Percentiles rank a stretch among this genome's conserved stretches.
Conservation (phyloP, 495 filamentous ascomycete genomes). For the Neurospora tetraspora region DNA sequence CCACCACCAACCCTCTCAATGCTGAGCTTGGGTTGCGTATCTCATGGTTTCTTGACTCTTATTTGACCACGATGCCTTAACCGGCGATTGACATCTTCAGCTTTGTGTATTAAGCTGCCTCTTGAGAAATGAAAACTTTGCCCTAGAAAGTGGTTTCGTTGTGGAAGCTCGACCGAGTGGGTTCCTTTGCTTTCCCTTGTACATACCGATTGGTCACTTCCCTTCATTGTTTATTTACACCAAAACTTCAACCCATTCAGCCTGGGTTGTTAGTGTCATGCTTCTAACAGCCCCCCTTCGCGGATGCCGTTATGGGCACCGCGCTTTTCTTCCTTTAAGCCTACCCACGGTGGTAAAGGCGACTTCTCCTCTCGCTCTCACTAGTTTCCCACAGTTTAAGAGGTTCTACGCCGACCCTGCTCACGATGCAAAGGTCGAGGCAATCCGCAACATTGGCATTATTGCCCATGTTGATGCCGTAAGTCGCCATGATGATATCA, state of each 20-base stretch:
- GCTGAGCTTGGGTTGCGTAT: not conserved
- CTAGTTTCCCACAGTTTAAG: not conserved
- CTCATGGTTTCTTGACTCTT: not conserved
- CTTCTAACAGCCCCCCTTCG: conserved; percentile 5
- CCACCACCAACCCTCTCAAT: not conserved
- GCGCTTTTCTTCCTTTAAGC: not conserved
- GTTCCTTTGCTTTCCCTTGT: not conserved
- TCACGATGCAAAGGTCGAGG: conserved; percentile 28
- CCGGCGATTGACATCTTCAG: not conserved
- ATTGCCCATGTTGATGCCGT: conserved; percentile 98
- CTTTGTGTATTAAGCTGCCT: not conserved
- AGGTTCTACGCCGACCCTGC: not conserved
- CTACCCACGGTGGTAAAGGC: not conserved
- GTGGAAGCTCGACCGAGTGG: not conserved
- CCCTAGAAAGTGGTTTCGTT: not conserved
- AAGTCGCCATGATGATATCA: conserved; percentile 18
- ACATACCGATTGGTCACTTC: not conserved
- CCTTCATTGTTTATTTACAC: not conserved
- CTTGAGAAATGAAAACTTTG: not conserved
- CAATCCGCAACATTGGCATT: conserved; percentile 92
- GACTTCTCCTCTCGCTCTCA: not conserved
- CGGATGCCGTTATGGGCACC: conserved; percentile 9
- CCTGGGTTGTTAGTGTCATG: conserved; percentile 6
- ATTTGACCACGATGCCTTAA: not conserved
- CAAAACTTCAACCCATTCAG: not conserved